Evolutionary conservation across 1,139 yeast species (phyloP), one percentile per base, ranked within the genome.

Genomic region (Saccharomyces hybrid): DNA sequence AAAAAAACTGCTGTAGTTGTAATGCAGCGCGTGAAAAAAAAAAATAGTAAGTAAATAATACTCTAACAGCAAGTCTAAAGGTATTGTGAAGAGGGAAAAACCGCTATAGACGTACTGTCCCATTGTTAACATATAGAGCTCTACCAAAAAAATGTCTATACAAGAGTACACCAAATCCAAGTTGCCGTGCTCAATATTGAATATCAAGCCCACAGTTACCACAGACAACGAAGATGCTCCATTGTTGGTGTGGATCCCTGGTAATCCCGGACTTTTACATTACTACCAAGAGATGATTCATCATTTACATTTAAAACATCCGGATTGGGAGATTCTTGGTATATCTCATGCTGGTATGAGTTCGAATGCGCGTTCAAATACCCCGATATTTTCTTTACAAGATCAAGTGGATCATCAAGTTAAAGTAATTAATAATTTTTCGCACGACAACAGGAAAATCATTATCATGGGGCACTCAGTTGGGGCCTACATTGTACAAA

Each of bases 221-320:
- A 26, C 12, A 9, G 9, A 12, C 11, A 44, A 34, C 7, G 29
- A 24, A 8, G 51, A 53, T 26, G 54, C 64, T 19, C 73, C 74
- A 3, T 59, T 79, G 47, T 65, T 82, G 42, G 70, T 79, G 24
- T 73, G 83, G 61, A 75, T 83, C n/a, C 88, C 88, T 0, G 88
- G 88, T 0, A 83, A 83, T 61, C 88, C 88, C 0, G 88, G 88
- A 0, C 64, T 83, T 14, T 75, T 80, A 26, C 84, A 81, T 58
- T 83, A 76, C 64, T 83, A 83, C 65, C 72, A 72, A 24, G 76
- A 78, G 2, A 81, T 79, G 62, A 67, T 83, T 49, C 71, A 71
- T 38, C 64, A 73, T 41, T 65, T 83, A 51, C 81, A 80, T 53
- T 57, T 65, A 34, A 63, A 65, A 41, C 67, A 73, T 51, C 84